A percentile compares a stretch with the other conserved stretches of the same genome.
These are phyloP conservation scores for Centrapalus pauciflorus DNA, from an alignment of 129 eudicot species.

Conservation along the genomic window DNA sequence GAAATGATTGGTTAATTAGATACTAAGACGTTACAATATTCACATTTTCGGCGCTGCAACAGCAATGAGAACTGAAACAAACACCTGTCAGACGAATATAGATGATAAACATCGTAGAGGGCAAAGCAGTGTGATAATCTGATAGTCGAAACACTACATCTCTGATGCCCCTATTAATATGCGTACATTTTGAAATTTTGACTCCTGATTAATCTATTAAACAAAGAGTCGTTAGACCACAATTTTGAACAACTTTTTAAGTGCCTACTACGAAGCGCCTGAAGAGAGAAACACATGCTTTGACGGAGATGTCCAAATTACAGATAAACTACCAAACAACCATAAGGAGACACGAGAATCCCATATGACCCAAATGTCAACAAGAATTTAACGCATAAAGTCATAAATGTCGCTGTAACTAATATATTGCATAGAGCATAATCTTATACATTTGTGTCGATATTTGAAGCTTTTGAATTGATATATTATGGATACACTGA, in stretches of 20 bases:
- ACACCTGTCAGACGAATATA: neutral
- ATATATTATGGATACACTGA: neutral
- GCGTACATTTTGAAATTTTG: neutral
- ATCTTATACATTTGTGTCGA: neutral
- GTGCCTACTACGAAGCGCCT: neutral
- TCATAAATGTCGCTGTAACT: neutral
- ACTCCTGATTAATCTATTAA: constrained; percentile 4
- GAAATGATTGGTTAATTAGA: neutral
- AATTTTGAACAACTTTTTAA: neutral
- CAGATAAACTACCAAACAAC: neutral
- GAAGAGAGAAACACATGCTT: constrained; percentile 5
- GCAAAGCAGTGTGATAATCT: neutral
- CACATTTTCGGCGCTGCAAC: neutral
- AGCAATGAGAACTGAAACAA: constrained; percentile 7
- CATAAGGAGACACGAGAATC: neutral
- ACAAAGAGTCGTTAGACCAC: neutral
- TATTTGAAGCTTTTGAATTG: constrained; percentile 3
- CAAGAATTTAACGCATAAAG: neutral
- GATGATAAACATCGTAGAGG: neutral
- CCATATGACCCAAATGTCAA: neutral
- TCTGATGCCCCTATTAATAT: neutral
- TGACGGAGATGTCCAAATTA: constrained; percentile 4
- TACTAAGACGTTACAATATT: neutral
- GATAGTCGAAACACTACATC: constrained; percentile 1
- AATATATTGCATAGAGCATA: neutral